Evolutionary conservation across 441 rosid genomes (phyloP).

Genomic region (Populus hybrid): DNA sequence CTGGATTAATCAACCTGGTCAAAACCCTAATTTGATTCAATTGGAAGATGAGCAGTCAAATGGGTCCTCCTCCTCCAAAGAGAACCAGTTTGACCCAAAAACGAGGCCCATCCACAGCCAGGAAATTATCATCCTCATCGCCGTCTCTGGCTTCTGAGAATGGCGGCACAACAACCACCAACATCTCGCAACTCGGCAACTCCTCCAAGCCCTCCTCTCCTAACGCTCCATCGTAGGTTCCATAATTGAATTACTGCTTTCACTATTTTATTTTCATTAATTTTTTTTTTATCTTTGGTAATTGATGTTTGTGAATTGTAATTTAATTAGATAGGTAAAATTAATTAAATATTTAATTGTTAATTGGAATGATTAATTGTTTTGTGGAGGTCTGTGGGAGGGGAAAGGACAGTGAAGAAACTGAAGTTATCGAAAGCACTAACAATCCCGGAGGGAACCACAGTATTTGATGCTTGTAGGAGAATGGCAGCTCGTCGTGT

Average conservation of each 20-base stretch:
- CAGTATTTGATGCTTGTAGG: constrained; percentile 82
- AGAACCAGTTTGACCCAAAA: constrained; percentile 41
- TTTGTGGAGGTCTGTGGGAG: constrained; percentile 30
- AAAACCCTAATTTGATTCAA: neutral
- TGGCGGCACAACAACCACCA: constrained; percentile 23
- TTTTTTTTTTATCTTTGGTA: neutral
- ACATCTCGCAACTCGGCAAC: constrained; percentile 22
- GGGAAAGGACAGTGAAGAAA: constrained; percentile 90
- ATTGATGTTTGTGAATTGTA: neutral
- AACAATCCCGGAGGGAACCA: constrained; percentile 87
- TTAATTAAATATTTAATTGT: neutral
- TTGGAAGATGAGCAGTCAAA: neutral
- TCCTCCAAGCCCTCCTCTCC: constrained; percentile 52
- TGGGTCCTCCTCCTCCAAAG: constrained; percentile 37
- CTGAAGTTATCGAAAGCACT: constrained; percentile 82
- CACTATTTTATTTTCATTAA: neutral
- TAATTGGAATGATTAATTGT: neutral
- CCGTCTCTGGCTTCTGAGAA: constrained; percentile 41
- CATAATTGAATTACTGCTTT: neutral
- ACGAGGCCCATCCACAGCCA: constrained; percentile 47
- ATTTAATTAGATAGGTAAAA: too few relatives aligned
- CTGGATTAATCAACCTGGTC: neutral
- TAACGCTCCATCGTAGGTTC: neutral
- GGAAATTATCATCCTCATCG: constrained; percentile 22
- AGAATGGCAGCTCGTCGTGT: constrained; percentile 86